phyloP scores from a whole-genome alignment of 2,329 filamentous ascomycete genomes.

The Dendrostoma leiphaemia region DNA sequence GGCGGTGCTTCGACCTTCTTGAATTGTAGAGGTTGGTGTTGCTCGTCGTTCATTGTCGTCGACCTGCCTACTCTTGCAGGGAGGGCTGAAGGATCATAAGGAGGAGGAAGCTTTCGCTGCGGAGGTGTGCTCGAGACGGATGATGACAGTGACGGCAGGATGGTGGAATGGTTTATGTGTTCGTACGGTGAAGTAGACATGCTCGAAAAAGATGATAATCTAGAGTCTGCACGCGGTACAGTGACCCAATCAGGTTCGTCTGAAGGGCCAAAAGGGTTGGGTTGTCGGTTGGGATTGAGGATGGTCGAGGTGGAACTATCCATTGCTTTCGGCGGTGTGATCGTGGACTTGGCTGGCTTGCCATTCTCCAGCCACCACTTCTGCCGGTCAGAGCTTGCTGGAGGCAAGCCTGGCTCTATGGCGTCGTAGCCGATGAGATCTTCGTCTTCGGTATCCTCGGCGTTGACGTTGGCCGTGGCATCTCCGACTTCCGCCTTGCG shows the following conservation, averaged over 20 bases:
- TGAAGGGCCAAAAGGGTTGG: constrained; percentile 77
- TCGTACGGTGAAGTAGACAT: constrained; percentile 61
- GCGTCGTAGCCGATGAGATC: constrained; percentile 79
- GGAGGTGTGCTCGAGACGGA: constrained; percentile 43
- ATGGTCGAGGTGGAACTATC: constrained; percentile 51
- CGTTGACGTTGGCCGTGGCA: constrained; percentile 54
- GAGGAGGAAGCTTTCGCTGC: constrained; percentile 49
- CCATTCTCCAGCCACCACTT: constrained; percentile 72
- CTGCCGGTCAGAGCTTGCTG: constrained; percentile 65
- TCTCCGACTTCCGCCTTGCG: constrained; percentile 66
- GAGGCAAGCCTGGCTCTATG: constrained; percentile 73
- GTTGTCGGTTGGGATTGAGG: constrained; percentile 70
- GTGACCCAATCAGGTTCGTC: constrained; percentile 84
- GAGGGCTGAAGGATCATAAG: constrained; percentile 45
- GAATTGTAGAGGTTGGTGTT: constrained; percentile 22
- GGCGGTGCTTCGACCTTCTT: constrained; percentile 37
- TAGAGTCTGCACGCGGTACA: constrained; percentile 53
- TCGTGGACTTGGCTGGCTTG: constrained; percentile 70
- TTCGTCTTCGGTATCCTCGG: constrained; percentile 68
- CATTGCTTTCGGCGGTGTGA: constrained; percentile 59
- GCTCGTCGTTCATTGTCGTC: constrained; percentile 43
- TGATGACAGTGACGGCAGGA: constrained; percentile 43
- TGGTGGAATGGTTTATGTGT: constrained; percentile 50
- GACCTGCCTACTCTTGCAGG: constrained; percentile 45
- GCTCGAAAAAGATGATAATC: constrained; percentile 52